Evolutionary conservation across 108 stramenopile genomes (phyloP).

Genomic region (Epithemia pelagica): DNA sequence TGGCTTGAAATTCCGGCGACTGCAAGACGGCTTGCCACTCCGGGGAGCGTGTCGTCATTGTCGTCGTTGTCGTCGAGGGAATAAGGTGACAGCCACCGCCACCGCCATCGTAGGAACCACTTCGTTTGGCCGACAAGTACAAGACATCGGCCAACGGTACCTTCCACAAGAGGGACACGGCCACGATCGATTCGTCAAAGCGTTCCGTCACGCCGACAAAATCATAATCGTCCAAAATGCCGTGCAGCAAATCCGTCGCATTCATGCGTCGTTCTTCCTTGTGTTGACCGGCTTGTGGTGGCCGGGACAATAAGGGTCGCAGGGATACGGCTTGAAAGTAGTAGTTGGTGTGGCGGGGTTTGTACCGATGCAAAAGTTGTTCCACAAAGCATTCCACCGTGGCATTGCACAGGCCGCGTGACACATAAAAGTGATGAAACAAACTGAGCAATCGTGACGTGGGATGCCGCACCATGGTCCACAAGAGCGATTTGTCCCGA

Average conservation of each 20-base stretch:
- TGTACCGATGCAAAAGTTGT: too few relatives aligned
- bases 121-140: constrained; percentile 15
- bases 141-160: constrained; percentile 24
- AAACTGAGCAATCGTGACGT: constrained; percentile 23
- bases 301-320: background rate
- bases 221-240: constrained; percentile 36
- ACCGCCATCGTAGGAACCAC: constrained; percentile 25
- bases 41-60: background rate
- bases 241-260: background rate
- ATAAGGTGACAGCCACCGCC: background rate
- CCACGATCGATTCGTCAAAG: constrained; percentile 40
- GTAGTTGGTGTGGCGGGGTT: background rate
- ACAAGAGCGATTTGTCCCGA: constrained; percentile 14
- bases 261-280: too few relatives aligned
- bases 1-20: constrained; percentile 10
- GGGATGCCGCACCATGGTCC: constrained; percentile 31
- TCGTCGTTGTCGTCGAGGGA: background rate
- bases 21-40: constrained; percentile 6
- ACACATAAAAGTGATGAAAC: constrained; percentile 13
- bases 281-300: background rate
- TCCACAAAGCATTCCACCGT: constrained; percentile 1
- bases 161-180: constrained; percentile 22
- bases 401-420: background rate
- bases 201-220: constrained; percentile 46
- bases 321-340: background rate